Percentiles rank a stretch among this genome's conserved stretches.
phyloP scores from a whole-genome alignment of 2,329 filamentous ascomycete genomes.

The Fusarium scirpi region DNA sequence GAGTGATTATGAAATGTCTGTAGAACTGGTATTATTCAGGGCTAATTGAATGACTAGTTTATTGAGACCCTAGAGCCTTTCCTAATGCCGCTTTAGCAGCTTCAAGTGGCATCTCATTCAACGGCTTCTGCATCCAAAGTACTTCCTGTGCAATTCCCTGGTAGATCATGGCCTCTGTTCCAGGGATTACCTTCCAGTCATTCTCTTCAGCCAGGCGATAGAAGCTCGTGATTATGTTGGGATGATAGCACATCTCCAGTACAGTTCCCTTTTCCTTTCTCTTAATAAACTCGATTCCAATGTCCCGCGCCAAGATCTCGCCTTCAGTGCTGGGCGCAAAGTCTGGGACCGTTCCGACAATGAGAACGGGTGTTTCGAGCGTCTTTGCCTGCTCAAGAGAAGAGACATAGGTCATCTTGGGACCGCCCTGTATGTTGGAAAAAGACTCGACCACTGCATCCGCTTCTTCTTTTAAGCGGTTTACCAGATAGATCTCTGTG shows the following conservation, averaged over 20 bases:
- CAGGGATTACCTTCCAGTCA: neutral
- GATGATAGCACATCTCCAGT: conserved; percentile 9
- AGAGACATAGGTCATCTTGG: neutral
- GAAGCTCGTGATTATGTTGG: neutral
- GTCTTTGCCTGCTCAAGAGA: neutral
- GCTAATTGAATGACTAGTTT: no score
- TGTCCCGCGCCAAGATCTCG: neutral
- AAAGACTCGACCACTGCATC: neutral
- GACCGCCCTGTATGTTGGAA: neutral
- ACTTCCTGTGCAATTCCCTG: conserved; percentile 1
- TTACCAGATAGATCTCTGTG: conserved; percentile 1
- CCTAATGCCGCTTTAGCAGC: neutral
- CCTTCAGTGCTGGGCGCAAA: neutral
- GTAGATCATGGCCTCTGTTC: neutral
- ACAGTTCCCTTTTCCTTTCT: neutral
- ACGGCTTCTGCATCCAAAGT: neutral
- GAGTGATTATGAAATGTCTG: neutral
- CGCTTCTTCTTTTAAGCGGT: neutral
- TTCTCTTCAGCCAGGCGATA: neutral
- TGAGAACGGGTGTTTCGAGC: neutral
- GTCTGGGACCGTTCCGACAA: conserved; percentile 3
- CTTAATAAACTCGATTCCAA: neutral
- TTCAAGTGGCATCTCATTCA: conserved; percentile 2
- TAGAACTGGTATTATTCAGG: neutral
- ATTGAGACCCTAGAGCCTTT: neutral